Evolutionary conservation across 345 rosid species (phyloP).

Genomic region (Lumnitzera racemosa): DNA sequence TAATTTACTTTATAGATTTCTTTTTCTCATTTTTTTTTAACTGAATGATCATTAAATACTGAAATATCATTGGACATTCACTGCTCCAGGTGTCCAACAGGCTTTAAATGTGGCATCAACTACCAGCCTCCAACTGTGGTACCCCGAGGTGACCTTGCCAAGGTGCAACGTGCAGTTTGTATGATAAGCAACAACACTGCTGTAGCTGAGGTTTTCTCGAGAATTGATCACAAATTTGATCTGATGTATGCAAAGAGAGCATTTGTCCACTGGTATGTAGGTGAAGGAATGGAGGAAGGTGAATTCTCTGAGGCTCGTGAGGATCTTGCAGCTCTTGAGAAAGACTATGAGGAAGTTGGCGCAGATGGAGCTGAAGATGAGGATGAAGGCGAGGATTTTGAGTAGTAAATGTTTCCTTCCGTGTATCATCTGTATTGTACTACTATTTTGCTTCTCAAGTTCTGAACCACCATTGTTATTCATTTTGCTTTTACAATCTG

Average conservation of each 20-base stretch:
- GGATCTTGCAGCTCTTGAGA: conserved; percentile 83
- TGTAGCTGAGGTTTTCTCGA: conserved; percentile 69
- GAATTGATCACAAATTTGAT: conserved; percentile 72
- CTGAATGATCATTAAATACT: too few relatives aligned
- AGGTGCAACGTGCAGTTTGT: conserved; percentile 76
- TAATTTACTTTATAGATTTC: too few relatives aligned
- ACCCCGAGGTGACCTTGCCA: conserved; percentile 69
- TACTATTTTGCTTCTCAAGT: too few relatives aligned
- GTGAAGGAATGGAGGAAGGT: conserved; percentile 93
- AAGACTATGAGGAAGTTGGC: conserved; percentile 83
- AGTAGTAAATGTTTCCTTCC: conserved; percentile 11
- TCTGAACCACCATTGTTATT: too few relatives aligned
- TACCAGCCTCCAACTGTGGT: conserved; percentile 81
- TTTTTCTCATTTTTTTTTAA: too few relatives aligned
- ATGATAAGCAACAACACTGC: conserved; percentile 92
- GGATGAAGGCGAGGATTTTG: conserved; percentile 48
- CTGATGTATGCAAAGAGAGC: conserved; percentile 87
- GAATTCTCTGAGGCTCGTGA: conserved; percentile 89
- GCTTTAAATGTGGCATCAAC: conserved; percentile 82
- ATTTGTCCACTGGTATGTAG: conserved; percentile 86
- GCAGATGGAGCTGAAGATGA: conserved; percentile 57
- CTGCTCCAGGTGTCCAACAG: conserved; percentile 69
- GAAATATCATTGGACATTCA: background rate
- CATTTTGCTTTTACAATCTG: too few relatives aligned
- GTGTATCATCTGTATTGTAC: too few relatives aligned